phyloP scores from a whole-genome alignment of 768 basidiomycete genomes.

The Leucocoprinus leucothites region DNA sequence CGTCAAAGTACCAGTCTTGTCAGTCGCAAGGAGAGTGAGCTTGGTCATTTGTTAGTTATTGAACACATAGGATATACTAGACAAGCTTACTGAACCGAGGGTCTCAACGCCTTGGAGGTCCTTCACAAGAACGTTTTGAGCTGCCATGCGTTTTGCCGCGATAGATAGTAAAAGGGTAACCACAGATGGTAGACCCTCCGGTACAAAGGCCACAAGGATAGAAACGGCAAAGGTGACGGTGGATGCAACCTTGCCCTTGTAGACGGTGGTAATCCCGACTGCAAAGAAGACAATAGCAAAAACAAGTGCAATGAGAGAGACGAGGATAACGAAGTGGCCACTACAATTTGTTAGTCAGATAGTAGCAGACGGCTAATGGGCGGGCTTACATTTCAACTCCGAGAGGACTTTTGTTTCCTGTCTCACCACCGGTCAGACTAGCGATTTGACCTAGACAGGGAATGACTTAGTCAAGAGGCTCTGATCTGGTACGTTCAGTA shows the following conservation, averaged over 20 bases:
- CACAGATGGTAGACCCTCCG: conserved; percentile 63
- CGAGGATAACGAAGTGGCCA: conserved; percentile 56
- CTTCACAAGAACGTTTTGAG: conserved; percentile 70
- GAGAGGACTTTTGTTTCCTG: conserved; percentile 64
- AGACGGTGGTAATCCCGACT: conserved; percentile 63
- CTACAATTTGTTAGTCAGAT: conserved; percentile 32
- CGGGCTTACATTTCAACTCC: conserved; percentile 56
- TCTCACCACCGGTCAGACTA: conserved; percentile 59
- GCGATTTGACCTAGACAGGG: conserved; percentile 61
- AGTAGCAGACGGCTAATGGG: not conserved
- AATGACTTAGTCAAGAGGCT: not conserved
- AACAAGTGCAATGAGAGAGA: conserved; percentile 58
- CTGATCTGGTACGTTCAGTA: not conserved
- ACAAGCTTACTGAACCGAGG: conserved; percentile 40
- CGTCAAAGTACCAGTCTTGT: conserved; percentile 71
- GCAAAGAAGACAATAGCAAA: conserved; percentile 65
- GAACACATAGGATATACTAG: not conserved
- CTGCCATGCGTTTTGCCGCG: conserved; percentile 69
- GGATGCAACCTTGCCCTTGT: conserved; percentile 55
- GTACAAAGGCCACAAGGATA: conserved; percentile 58
- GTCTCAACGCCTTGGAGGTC: conserved; percentile 74
- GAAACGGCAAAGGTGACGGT: conserved; percentile 65
- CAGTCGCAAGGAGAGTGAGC: conserved; percentile 66
- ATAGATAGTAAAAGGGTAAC: conserved; percentile 67
- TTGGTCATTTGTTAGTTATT: conserved; percentile 20